Percentiles rank a stretch among this genome's conserved stretches.
phyloP scores from a whole-genome alignment of 2,329 filamentous ascomycete genomes.

The Raffaelea ambrosiae region DNA sequence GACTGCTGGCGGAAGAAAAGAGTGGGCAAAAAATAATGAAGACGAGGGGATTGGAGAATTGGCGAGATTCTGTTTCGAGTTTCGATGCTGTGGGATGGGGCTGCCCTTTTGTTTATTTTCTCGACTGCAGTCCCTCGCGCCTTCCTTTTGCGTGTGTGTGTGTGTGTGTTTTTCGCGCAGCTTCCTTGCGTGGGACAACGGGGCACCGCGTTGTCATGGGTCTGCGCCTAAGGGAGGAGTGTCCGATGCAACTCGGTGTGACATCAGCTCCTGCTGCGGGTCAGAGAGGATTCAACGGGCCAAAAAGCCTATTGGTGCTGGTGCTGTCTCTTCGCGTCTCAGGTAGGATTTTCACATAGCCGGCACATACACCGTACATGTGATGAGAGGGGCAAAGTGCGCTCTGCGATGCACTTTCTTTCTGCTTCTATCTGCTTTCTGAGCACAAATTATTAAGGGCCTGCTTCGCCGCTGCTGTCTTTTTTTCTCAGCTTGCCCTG shows the following conservation, averaged over 20 bases:
- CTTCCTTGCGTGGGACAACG: slow-evolving; percentile 3
- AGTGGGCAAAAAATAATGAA: not conserved
- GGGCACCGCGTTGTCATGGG: not conserved
- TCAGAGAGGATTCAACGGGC: too few species aligned
- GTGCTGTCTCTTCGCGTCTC: too few species aligned
- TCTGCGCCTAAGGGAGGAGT: not conserved
- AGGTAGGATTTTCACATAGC: too few species aligned
- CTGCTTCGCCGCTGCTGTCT: too few species aligned
- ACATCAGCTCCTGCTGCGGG: not conserved
- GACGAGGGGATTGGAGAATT: too few species aligned
- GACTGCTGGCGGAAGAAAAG: not conserved
- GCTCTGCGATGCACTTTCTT: not conserved
- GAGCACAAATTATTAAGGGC: too few species aligned
- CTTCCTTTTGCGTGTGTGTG: slow-evolving; percentile 3
- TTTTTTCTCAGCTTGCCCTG: not conserved
- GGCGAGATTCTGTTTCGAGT: not conserved
- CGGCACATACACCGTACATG: too few species aligned
- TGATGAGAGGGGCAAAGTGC: too few species aligned
- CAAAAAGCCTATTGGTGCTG: too few species aligned
- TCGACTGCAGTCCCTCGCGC: slow-evolving; percentile 2
- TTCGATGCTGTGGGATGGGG: not conserved
- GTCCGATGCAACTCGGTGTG: not conserved
- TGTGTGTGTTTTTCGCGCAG: slow-evolving; percentile 4
- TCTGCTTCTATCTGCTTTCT: not conserved
- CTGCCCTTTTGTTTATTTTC: slow-evolving; percentile 5